Base-by-base conservation (phyloP, 441 rosid genomes). In the Adansonia rubrostipa region DNA sequence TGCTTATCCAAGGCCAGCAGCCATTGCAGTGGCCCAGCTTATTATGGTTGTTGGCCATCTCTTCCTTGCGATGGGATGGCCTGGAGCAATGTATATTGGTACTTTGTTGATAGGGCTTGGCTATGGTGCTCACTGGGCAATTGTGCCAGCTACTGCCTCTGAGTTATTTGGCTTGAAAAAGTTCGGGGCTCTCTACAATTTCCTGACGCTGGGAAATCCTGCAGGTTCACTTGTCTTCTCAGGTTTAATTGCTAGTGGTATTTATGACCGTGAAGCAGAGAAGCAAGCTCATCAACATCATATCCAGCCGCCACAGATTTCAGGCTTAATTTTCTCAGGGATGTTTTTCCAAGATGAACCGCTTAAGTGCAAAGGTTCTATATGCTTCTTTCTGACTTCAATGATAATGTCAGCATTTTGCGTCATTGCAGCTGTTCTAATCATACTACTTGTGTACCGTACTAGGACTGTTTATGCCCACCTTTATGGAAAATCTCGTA, bases 101-200 rank as follows among this genome's bases (percentile, higher is more conserved):
- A 97, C 98, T 3, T 84, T 94, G 62, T 73, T 94, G 84, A 93
- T 92, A 11, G 99, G 99, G 33, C 93, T 94, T 1, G 96, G 98
- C 47, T 94, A 97, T 69, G 98, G 99, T 19, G 91, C 99, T 9
- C 98, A 94, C 66, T 94, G 98, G 99, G 98, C 98, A 6, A 94
- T 96, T 42, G 95, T 96, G 68, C 98, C 99, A 9, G 98, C 98
- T 8, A 85, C 98, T 28, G 97, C 97, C 64, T 97, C 99, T 0
- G 98, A 97, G 89, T 87, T 97, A 78, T 97, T 97, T 54, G 99
- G 99, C 66, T 75, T 97, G 77, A 97, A 97, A 75, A 94, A 93
- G 63, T 93, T 97, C 8, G 97, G 99, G 63, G 97, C 97, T 24
- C 75, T 97, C 50, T 94, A 97, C 89, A 97, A 97, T 80, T 97